phyloP scores from a whole-genome alignment of 2,329 filamentous ascomycete species.

The Colletotrichum lupini region DNA sequence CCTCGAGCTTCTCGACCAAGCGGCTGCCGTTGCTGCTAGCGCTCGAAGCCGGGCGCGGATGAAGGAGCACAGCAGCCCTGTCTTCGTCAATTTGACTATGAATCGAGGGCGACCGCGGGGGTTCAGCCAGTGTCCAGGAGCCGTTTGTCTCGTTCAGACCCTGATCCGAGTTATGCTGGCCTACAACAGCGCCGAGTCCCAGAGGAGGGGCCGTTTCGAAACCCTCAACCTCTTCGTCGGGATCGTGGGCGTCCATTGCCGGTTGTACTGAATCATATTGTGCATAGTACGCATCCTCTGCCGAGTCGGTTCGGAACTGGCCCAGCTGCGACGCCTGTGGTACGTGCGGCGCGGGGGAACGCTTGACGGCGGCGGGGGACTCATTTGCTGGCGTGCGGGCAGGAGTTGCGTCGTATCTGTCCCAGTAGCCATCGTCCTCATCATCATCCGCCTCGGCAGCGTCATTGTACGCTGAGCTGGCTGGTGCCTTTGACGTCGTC shows the following conservation, averaged over 20 bases:
- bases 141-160: slow-evolving; percentile 51
- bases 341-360: slow-evolving; percentile 68
- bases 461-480: slow-evolving; percentile 31
- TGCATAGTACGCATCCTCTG: slow-evolving; percentile 79
- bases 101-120: slow-evolving; percentile 51
- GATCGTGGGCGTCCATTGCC: slow-evolving; percentile 83
- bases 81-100: slow-evolving; percentile 46
- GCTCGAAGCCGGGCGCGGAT: slow-evolving; percentile 70
- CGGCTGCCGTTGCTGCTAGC: slow-evolving; percentile 66
- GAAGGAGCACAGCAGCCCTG: slow-evolving; percentile 53
- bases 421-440: slow-evolving; percentile 85
- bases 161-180: slow-evolving; percentile 38
- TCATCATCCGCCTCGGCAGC: slow-evolving; percentile 57
- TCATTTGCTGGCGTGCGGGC: slow-evolving; percentile 57
- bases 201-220: slow-evolving; percentile 48
- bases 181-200: slow-evolving; percentile 39
- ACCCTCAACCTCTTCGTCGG: slow-evolving; percentile 71
- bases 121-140: slow-evolving; percentile 57
- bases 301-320: slow-evolving; percentile 46
- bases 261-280: slow-evolving; percentile 84
- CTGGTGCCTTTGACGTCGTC: slow-evolving; percentile 29
- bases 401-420: slow-evolving; percentile 79
- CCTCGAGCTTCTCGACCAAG: slow-evolving; percentile 72
- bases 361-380: slow-evolving; percentile 65
- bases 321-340: slow-evolving; percentile 38